phyloP scores from a whole-genome alignment of 2,329 filamentous ascomycete genomes.

The Hypoxylon sp. region DNA sequence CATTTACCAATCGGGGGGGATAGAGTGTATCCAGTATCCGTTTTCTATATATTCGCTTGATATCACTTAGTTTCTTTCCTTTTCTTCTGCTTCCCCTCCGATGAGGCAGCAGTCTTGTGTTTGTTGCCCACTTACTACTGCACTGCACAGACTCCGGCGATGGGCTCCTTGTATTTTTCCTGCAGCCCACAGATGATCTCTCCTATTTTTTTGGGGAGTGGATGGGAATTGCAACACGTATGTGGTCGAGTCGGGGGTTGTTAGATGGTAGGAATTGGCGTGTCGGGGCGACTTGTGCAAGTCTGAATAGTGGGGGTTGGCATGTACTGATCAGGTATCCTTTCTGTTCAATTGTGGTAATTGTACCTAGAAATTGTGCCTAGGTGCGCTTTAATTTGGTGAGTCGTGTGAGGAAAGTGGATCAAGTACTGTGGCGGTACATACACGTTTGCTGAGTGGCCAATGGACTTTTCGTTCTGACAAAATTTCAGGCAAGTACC shows the following conservation, averaged over 20 bases:
- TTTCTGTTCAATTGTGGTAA: too few species aligned
- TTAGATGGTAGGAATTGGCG: slow-evolving; percentile 37
- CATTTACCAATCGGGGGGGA: slow-evolving; percentile 39
- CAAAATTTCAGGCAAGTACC: slow-evolving; percentile 29
- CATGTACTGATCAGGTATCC: slow-evolving; percentile 14
- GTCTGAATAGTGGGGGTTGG: slow-evolving; percentile 1
- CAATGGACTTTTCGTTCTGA: slow-evolving; percentile 18
- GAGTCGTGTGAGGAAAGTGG: too few species aligned
- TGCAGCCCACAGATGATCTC: slow-evolving; percentile 32
- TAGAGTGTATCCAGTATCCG: too few species aligned
- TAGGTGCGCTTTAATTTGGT: too few species aligned
- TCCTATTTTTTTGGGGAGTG: slow-evolving; percentile 33
- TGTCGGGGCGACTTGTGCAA: slow-evolving; percentile 28
- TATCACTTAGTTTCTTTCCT: slow-evolving; percentile 7
- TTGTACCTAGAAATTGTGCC: too few species aligned
- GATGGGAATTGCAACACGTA: slow-evolving; percentile 32
- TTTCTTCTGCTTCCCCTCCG: slow-evolving; percentile 4
- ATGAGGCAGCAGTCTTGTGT: slow-evolving; percentile 28
- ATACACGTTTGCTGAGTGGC: slow-evolving; percentile 10
- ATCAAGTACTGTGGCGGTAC: slow-evolving; percentile 31
- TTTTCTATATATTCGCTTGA: slow-evolving; percentile 20
- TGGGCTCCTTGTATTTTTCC: slow-evolving; percentile 29
- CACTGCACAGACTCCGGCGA: slow-evolving; percentile 32
- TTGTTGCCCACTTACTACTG: slow-evolving; percentile 33
- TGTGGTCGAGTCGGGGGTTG: slow-evolving; percentile 22